These are phyloP conservation scores for Dothideomycetidae sp. DNA, from an alignment of 2,329 filamentous ascomycete genomes.

Conservation along the genomic window DNA sequence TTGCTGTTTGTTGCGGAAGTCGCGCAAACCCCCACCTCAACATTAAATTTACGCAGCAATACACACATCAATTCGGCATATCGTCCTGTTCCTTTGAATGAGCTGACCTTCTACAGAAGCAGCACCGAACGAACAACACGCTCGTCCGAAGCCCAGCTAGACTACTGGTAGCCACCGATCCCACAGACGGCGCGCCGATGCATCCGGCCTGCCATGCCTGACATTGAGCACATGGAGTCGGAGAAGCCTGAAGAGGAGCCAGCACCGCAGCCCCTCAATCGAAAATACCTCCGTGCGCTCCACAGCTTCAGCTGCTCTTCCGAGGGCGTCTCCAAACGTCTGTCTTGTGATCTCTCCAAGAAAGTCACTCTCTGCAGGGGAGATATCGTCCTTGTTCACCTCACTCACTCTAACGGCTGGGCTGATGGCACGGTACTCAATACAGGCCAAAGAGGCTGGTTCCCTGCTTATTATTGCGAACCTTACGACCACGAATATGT, in stretches of 20 bases:
- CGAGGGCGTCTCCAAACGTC: constrained; percentile 56
- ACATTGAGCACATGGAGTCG: neutral
- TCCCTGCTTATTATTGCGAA: constrained; percentile 97
- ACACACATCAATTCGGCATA: too few relatives aligned
- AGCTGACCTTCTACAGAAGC: too few relatives aligned
- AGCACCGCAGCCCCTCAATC: constrained; percentile 47
- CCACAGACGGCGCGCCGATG: too few relatives aligned
- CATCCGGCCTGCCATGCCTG: neutral
- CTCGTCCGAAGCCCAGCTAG: too few relatives aligned
- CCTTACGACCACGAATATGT: constrained; percentile 83
- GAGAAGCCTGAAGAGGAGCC: neutral
- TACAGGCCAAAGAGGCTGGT: constrained; percentile 79
- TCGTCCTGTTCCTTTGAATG: too few relatives aligned
- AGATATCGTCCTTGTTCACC: constrained; percentile 87
- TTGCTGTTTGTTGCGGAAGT: too few relatives aligned
- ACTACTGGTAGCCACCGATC: too few relatives aligned
- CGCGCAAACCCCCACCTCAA: too few relatives aligned
- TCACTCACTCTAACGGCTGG: constrained; percentile 96
- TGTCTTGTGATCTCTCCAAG: constrained; percentile 33
- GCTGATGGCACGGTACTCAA: constrained; percentile 84
- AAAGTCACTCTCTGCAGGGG: constrained; percentile 80
- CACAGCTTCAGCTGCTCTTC: constrained; percentile 74
- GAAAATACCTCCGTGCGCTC: constrained; percentile 89
- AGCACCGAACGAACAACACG: too few relatives aligned
- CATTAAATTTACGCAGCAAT: too few relatives aligned